Conservation (phyloP, 2,329 filamentous ascomycete genomes). For the Fusarium zealandicum region DNA sequence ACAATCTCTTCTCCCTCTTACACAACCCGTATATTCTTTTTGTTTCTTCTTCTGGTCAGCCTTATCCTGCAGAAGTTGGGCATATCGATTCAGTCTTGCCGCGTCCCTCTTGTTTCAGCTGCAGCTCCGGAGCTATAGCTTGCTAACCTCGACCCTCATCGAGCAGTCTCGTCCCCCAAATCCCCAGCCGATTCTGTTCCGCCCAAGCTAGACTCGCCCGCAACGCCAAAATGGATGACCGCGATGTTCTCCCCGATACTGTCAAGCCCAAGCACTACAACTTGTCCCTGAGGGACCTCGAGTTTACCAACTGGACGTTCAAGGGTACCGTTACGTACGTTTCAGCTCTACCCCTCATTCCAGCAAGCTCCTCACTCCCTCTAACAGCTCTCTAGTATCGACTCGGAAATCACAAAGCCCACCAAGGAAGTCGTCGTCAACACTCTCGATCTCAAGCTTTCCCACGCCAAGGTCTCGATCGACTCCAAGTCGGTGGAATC, state of each 20-base stretch:
- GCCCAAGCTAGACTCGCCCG: slow-evolving; percentile 47
- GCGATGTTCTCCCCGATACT: slow-evolving; percentile 66
- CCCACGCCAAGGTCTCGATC: slow-evolving; percentile 66
- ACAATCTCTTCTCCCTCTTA: slow-evolving; percentile 8
- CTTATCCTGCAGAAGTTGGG: background rate
- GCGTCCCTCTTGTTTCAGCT: slow-evolving; percentile 22
- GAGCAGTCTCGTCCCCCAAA: slow-evolving; percentile 39
- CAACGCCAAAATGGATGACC: slow-evolving; percentile 59
- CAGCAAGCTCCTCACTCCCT: slow-evolving; percentile 1
- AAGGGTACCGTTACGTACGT: slow-evolving; percentile 75
- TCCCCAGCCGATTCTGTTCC: slow-evolving; percentile 45
- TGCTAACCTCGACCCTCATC: slow-evolving; percentile 20
- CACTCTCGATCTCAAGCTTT: slow-evolving; percentile 81
- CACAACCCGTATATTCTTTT: background rate
- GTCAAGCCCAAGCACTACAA: slow-evolving; percentile 88
- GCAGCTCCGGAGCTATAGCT: slow-evolving; percentile 33
- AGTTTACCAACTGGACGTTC: slow-evolving; percentile 78
- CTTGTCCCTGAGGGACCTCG: slow-evolving; percentile 80
- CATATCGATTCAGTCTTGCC: background rate
- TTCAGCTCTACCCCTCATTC: slow-evolving; percentile 12
- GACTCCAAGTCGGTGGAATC: slow-evolving; percentile 66
- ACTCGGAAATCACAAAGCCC: slow-evolving; percentile 73
- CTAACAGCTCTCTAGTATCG: slow-evolving; percentile 63
- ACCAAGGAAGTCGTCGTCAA: slow-evolving; percentile 85
- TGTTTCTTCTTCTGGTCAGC: slow-evolving; percentile 2